A percentile compares a stretch with the other conserved stretches of the same genome.
These are phyloP conservation scores for Fraxinus floribunda DNA, from an alignment of 305 asterid species.

Conservation along the genomic window DNA sequence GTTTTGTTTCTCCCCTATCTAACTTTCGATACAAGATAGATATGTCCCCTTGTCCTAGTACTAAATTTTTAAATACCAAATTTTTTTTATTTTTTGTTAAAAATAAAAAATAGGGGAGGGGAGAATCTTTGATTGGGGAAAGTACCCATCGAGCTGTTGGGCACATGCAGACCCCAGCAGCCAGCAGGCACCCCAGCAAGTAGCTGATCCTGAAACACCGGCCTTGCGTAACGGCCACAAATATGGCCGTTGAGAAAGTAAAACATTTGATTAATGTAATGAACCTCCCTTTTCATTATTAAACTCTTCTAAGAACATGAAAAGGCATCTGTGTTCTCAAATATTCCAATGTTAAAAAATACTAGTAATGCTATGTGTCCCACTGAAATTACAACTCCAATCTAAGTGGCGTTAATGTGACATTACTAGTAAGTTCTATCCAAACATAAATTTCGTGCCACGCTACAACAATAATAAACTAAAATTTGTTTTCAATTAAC, in stretches of 20 bases:
- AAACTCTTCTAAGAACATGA: background rate
- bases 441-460: background rate
- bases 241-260: constrained; percentile 23
- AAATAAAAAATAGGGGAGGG: background rate
- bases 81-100: no score
- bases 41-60: background rate
- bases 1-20: background rate
- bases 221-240: constrained; percentile 20
- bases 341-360: no score
- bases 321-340: background rate
- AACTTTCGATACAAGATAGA: background rate
- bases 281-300: background rate
- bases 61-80: background rate
- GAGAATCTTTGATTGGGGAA: background rate
- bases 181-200: background rate
- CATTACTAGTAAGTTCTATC: no score
- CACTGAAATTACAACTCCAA: no score
- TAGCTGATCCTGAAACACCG: constrained; percentile 21
- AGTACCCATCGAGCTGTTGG: background rate
- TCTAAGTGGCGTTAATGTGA: no score
- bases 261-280: background rate
- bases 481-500: background rate
- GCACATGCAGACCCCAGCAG: constrained; percentile 11
- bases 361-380: no score
- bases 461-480: background rate